phyloP scores from a whole-genome alignment of 306 rosid species.

The Leucaena leucocephala region DNA sequence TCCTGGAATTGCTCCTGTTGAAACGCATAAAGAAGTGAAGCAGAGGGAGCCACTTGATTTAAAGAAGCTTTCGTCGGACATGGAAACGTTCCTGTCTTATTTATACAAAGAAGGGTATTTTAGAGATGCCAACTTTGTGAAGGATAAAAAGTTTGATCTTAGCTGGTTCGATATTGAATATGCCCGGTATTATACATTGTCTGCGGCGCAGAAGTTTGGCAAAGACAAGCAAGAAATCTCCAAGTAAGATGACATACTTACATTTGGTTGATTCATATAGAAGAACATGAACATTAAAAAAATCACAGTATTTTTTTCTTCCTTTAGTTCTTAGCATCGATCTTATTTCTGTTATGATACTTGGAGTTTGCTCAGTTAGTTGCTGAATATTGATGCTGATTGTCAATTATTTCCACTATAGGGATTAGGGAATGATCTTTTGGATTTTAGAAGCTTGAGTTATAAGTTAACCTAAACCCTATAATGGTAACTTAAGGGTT shows the following conservation, averaged over 20 bases:
- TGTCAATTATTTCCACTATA: not conserved
- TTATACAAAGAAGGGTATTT: conserved; percentile 66
- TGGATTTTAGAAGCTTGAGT: not conserved
- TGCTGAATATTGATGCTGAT: not conserved
- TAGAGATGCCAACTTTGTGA: conserved; percentile 54
- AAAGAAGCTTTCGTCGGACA: conserved; percentile 60
- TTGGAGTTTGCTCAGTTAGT: not conserved
- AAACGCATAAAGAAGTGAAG: not conserved
- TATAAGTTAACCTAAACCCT: not conserved
- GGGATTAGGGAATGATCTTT: not conserved
- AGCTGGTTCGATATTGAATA: conserved; percentile 48
- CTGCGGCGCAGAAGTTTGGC: conserved; percentile 52
- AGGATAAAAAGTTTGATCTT: conserved; percentile 44
- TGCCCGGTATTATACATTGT: conserved; percentile 51
- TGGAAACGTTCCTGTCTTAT: conserved; percentile 53
- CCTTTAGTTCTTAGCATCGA: not conserved
- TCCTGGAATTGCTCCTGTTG: not conserved
- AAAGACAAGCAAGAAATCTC: conserved; percentile 66
- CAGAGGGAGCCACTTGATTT: conserved; percentile 33
- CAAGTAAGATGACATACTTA: conserved; percentile 56
- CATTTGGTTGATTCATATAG: conserved; percentile 18
- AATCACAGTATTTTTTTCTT: not conserved
- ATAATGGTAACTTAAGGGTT: not conserved
- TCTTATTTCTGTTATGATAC: not conserved
- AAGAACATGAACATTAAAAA: not conserved